phyloP scores from a whole-genome alignment of 768 basidiomycete species.

The Lentinula raphanica region DNA sequence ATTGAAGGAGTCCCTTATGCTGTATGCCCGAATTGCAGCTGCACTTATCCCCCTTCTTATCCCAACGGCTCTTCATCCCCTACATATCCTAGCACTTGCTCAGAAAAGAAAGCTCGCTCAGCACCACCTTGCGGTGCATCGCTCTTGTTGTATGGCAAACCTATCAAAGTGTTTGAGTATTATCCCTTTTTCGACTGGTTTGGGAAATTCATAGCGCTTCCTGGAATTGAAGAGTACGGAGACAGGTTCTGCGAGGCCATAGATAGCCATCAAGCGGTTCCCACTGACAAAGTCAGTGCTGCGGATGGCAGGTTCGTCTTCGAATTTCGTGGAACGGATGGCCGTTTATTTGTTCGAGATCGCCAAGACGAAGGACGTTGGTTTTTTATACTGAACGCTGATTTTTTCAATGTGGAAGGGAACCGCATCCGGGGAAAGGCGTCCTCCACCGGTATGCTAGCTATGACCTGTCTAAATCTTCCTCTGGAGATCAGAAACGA shows the following conservation, averaged over 20 bases:
- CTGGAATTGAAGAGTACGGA: not conserved
- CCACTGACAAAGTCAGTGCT: not conserved
- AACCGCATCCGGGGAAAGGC: not conserved
- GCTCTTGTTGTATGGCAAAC: not conserved
- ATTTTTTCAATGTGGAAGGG: slow-evolving; percentile 5
- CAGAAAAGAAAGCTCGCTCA: not conserved
- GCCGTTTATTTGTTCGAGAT: not conserved
- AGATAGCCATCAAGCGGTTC: not conserved
- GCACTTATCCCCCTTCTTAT: not conserved
- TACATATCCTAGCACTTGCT: not conserved
- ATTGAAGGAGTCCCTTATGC: not conserved
- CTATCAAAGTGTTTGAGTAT: slow-evolving; percentile 3
- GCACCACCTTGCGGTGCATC: not conserved
- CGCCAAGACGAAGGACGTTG: slow-evolving; percentile 1
- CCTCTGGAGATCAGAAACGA: slow-evolving; percentile 3
- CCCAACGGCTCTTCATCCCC: not conserved
- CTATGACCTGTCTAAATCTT: slow-evolving; percentile 6
- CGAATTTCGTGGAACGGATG: not conserved
- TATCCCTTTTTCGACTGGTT: slow-evolving; percentile 9
- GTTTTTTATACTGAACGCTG: slow-evolving; percentile 3
- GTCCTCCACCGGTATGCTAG: slow-evolving; percentile 7
- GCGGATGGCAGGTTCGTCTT: not conserved
- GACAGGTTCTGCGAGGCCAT: slow-evolving; percentile 1
- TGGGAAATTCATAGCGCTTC: not conserved
- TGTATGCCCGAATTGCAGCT: not conserved